phyloP scores from a whole-genome alignment of 768 basidiomycete species.

The Pholiota conissans region DNA sequence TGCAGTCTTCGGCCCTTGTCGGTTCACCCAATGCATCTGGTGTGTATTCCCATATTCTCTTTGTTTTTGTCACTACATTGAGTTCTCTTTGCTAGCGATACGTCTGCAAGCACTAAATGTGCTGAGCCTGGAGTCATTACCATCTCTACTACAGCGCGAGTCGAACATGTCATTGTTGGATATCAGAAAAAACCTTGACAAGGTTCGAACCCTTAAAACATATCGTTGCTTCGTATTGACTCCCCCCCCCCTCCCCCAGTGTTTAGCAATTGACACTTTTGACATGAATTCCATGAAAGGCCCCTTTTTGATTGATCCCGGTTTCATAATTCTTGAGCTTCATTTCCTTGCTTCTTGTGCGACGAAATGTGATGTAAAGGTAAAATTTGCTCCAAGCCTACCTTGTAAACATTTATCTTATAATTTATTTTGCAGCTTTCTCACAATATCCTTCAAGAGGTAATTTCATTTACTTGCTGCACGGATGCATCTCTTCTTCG shows the following conservation, averaged over 20 bases:
- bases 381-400: background rate
- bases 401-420: background rate
- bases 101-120: conserved; percentile 41
- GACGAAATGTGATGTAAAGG: conserved; percentile 1
- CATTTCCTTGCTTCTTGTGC: conserved; percentile 25
- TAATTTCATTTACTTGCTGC: conserved; percentile 40
- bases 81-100: conserved; percentile 28
- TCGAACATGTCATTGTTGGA: conserved; percentile 11
- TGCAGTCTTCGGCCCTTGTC: conserved; percentile 14
- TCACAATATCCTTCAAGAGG: conserved; percentile 22
- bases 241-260: conserved; percentile 7
- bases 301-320: conserved; percentile 14
- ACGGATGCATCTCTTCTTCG: conserved; percentile 39
- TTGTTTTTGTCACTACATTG: background rate
- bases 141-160: conserved; percentile 17
- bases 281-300: background rate
- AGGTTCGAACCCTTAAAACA: conserved; percentile 10
- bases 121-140: conserved; percentile 36
- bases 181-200: conserved; percentile 15
- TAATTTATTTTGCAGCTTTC: conserved; percentile 5
- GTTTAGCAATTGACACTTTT: conserved; percentile 9
- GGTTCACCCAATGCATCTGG: conserved; percentile 19
- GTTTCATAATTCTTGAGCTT: conserved; percentile 34
- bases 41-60: conserved; percentile 3
- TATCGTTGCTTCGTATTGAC: background rate